Percentiles rank a stretch among this genome's conserved stretches.
Conservation (phyloP, 2,329 filamentous ascomycete species). For the Aureobasidium zeae region DNA sequence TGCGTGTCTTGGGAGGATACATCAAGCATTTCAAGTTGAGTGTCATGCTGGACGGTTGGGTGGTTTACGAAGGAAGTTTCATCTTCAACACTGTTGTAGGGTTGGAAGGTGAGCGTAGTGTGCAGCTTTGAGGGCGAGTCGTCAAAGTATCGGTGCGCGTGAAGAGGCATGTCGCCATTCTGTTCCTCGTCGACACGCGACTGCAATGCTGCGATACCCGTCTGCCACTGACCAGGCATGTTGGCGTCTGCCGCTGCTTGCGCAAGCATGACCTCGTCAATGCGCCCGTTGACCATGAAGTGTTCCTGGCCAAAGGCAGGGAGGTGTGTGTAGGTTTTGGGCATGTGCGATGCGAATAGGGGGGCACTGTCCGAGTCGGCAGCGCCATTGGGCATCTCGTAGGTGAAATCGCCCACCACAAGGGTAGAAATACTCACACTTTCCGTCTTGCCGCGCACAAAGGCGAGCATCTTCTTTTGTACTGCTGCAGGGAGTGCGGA, state of each 20-base stretch:
- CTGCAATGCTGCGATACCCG: slow-evolving; percentile 4
- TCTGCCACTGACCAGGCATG: slow-evolving; percentile 5
- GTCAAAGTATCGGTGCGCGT: not conserved
- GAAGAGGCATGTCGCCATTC: not conserved
- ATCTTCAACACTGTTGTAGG: slow-evolving; percentile 7
- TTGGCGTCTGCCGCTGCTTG: not conserved
- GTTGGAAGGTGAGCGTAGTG: not conserved
- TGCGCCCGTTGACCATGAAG: not conserved
- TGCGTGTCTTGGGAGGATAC: not conserved
- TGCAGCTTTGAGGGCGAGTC: not conserved
- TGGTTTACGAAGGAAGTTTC: slow-evolving; percentile 2
- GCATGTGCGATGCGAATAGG: slow-evolving; percentile 1
- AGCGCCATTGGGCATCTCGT: not conserved
- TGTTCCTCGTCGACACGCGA: slow-evolving; percentile 6
- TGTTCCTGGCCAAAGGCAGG: not conserved
- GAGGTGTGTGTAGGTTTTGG: slow-evolving; percentile 7
- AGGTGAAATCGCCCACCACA: not conserved
- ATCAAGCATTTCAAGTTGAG: slow-evolving; percentile 8
- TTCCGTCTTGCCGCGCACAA: slow-evolving; percentile 10
- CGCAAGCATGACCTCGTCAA: slow-evolving; percentile 3
- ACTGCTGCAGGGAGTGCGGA: slow-evolving; percentile 7
- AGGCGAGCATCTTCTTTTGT: slow-evolving; percentile 17
- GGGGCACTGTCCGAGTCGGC: not conserved
- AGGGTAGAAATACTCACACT: slow-evolving; percentile 3
- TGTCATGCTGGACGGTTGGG: not conserved